Base-by-base conservation (phyloP, 1,284 basidiomycete genomes). In the Gymnopus androsaceus region DNA sequence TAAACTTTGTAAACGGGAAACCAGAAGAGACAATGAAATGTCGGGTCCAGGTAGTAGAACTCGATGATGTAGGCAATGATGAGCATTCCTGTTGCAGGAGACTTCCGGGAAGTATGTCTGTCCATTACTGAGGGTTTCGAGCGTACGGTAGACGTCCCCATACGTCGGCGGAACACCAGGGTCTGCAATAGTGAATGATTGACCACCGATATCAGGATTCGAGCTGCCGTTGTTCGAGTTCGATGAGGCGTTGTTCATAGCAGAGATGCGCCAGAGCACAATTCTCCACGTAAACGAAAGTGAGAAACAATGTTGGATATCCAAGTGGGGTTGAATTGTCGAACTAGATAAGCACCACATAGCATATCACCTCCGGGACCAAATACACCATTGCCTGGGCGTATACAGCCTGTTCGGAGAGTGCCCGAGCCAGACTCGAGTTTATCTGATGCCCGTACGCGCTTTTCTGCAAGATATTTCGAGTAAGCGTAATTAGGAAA, bases 301-400 rank as follows among this genome's bases (percentile, higher is more conserved):
- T 83, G 85, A 60, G 86, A 82, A 30, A 89, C 60, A 56, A 80
- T 76, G 60, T 75, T 73, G 1, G 65, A 60, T 27, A 83, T 75
- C 87, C 87, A 91, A 0, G 82, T 80, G 0, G 83, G 84, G 63
- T 87, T 88, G 53, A 70, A 67, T 63, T 78, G 72, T 34, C 83
- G 79, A 2, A 78, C 72, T 30, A 90, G 77, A 63, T 84, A 85
- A 14, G 80, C 78, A 11, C 80, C 85, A 53, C 80, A 81, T 11
- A 88, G 66, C 62, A 85, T 76, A 66, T 90, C 88, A 3, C 88
- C 88, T 23, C 87, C 81, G 2, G 87, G 83, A 1, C 88, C 88
- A 66, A 81, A 90, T 1, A 89, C 70, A 0, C 85, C 88, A 60
- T 90, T 90, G 0, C 88, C 87, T 3, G 89, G 88, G 14, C 89